Conservation (phyloP, 1,284 basidiomycete genomes). For the Ceratobasidium sp. region DNA sequence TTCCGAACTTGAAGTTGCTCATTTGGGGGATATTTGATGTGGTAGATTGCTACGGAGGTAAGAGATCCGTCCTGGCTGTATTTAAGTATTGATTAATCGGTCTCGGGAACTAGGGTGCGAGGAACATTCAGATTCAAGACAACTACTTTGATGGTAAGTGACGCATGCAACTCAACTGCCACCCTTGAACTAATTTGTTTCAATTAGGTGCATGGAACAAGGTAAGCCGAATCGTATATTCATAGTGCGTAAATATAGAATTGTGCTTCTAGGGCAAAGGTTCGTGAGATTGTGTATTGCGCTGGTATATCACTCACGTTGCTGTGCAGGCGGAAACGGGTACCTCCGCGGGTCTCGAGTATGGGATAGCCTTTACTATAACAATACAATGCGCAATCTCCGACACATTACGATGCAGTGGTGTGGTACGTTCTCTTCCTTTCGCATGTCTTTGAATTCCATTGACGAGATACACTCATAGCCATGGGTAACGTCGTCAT, state of each 20-base stretch:
- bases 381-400: conserved; percentile 44
- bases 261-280: conserved; percentile 32
- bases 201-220: conserved; percentile 46
- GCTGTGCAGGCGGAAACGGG: conserved; percentile 37
- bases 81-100: no score
- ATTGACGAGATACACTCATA: background rate
- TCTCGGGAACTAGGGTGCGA: conserved; percentile 26
- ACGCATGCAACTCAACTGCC: no score
- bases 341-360: conserved; percentile 46
- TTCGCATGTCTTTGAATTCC: background rate
- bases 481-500: conserved; percentile 46
- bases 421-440: conserved; percentile 34
- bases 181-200: background rate
- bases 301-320: background rate
- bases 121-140: conserved; percentile 46
- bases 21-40: background rate
- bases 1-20: no score
- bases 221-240: background rate
- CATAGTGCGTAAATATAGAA: no score
- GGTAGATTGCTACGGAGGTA: conserved; percentile 45
- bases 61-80: no score
- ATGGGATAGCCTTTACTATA: conserved; percentile 44
- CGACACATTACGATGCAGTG: conserved; percentile 44
- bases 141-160: conserved; percentile 46
- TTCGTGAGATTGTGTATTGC: background rate